Evolutionary conservation across 192 early-diverging fungal species (phyloP), one percentile per base, ranked within the genome.

Genomic region (Phlyctochytrium arcticum): DNA sequence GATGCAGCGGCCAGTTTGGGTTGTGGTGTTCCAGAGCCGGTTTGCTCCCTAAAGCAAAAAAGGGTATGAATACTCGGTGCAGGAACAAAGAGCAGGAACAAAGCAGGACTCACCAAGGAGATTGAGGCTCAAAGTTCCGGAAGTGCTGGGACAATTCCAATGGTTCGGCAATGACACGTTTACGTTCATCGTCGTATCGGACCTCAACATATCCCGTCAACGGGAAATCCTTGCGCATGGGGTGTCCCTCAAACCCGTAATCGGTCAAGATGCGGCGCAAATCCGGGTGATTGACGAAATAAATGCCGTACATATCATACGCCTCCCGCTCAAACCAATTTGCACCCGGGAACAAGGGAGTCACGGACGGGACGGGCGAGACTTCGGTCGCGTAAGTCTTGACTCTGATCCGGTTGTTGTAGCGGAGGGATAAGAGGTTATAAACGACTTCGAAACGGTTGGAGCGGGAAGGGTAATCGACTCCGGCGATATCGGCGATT

Each of bases 241-340:
- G 78, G 57, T 80, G 86, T 10, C 95, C 96, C 78, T 99, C 95
- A 57, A 98, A 99, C 26, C 96, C 96, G 69, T 99, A 99, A 73
- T 96, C 94, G 48, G 93, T 96, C 75, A 99, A 85, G 68, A 99
- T 98, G 39, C 96, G 81, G 48, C 96, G 75, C 73, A 99, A 74
- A 80, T 99, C 96, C 6, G 96, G 96, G 69, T 99, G 96, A 42
- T 88, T 91, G 0, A 85, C 82, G 70, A 99, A 99, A 75, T 94
- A 94, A 46, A 99, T 85, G 54, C 96, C 96, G 67, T 87, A 99
- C 96, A 99, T 99, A 67, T 99, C 96, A 77, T 90, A 99, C 23
- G 88, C 90, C 75, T 99, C 96, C 73, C 96, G 90, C 78, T 99
- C 96, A 60, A 92, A 89, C 96, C 96, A 99, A 76, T 95, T 96